Evolutionary conservation across 495 filamentous ascomycete genomes (phyloP), one percentile per base, ranked within the genome.

Genomic region (Penicillium subrubescens): DNA sequence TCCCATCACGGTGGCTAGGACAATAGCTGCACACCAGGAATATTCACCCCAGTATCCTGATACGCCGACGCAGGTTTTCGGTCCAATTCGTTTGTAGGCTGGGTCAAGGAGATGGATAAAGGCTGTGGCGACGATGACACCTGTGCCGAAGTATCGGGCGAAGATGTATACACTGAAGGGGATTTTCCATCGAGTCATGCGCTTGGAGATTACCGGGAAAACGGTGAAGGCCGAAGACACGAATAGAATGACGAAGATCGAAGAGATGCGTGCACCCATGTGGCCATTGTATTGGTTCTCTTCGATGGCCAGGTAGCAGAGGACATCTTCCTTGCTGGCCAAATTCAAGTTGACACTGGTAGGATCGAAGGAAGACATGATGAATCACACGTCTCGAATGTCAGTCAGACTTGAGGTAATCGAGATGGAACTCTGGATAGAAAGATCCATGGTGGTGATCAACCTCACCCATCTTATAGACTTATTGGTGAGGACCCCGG

Each of bases 111-210:
- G 81, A 27, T 76, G 73, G 46, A 80, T 73, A 59, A 92, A 94
- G 11, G 92, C 90, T 11, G 89, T 92, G n/a, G 87, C 87, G 33
- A 92, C 76, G 62, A 90, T 91, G 48, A 91, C 89, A 3, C 89
- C 89, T 0, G 87, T 84, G 21, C 90, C 89, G 64, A 91, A 89
- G 73, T 90, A 91, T 56, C 87, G 88, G 7, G 87, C 87, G 52
- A 93, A 82, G 64, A 94, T 89, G 76, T 92, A 93, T 10, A 86
- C 85, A 59, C 82, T 82, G 25, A 82, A 77, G 2, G 89, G 90
- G 2, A 92, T 79, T 12, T 76, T 84, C 55, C 91, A 64, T 7
- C 79, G 77, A 17, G 78, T 79, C 17, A 82, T 70, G 23, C 85
- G 79, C 25, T 83, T 81, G 7, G 92, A 86, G 55, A 86, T 70